phyloP scores from a whole-genome alignment of 2,329 filamentous ascomycete species.

The Pezicula neosporulosa region DNA sequence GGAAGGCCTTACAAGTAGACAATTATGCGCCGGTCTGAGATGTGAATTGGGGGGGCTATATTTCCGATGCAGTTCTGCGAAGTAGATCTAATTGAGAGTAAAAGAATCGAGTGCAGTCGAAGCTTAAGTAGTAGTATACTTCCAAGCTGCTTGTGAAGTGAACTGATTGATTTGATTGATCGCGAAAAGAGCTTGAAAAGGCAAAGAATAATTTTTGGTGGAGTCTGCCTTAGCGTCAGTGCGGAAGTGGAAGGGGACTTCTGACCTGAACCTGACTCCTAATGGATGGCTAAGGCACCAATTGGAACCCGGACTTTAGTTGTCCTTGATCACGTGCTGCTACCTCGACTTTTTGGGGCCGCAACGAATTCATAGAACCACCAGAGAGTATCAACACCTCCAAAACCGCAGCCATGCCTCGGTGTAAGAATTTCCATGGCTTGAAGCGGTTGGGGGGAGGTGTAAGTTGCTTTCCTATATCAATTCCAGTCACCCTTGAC shows the following conservation, averaged over 20 bases:
- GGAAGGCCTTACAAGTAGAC: not conserved
- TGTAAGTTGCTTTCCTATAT: not conserved
- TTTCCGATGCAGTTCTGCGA: too few relatives aligned
- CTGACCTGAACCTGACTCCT: too few relatives aligned
- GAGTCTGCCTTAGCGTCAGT: too few relatives aligned
- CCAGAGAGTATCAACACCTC: not conserved
- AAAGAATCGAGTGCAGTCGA: too few relatives aligned
- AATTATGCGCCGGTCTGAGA: not conserved
- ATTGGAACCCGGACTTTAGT: not conserved
- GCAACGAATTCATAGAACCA: not conserved
- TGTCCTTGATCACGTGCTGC: not conserved
- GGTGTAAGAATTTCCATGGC: conserved; percentile 62
- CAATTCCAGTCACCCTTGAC: not conserved
- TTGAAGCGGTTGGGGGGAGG: conserved; percentile 60
- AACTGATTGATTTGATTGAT: too few relatives aligned
- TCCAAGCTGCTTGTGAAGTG: too few relatives aligned
- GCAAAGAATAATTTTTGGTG: too few relatives aligned
- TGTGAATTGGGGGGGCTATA: not conserved
- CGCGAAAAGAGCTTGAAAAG: too few relatives aligned
- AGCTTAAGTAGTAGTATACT: too few relatives aligned
- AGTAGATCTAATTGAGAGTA: too few relatives aligned
- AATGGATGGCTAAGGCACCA: too few relatives aligned
- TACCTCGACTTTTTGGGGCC: not conserved
- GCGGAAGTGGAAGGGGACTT: too few relatives aligned
- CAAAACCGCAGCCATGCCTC: conserved; percentile 22